Conservation (phyloP, 164 flowering plant species). For the grape (Vitis vinifera) region ASM3070453v1 NC_081813.1:1454001-1454500, state of each 20-base stretch:
- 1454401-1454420: slow-evolving; percentile 49
- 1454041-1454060: slow-evolving; percentile 30
- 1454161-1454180: slow-evolving; percentile 66
- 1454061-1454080: slow-evolving; percentile 38
- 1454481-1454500: slow-evolving; percentile 47
- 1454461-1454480: slow-evolving; percentile 41
- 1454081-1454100: slow-evolving; percentile 75
- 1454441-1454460: slow-evolving; percentile 52
- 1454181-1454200: slow-evolving; percentile 64
- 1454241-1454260: slow-evolving; percentile 67
- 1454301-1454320: background rate
- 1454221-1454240: slow-evolving; percentile 56
- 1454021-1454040: background rate
- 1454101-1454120: slow-evolving; percentile 41
- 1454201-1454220: slow-evolving; percentile 41
- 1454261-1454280: slow-evolving; percentile 55
- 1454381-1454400: slow-evolving; percentile 42
- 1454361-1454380: background rate
- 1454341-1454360: background rate
- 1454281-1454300: slow-evolving; percentile 36
- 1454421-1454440: slow-evolving; percentile 39
- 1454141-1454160: slow-evolving; percentile 62
- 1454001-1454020: no score
- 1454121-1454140: slow-evolving; percentile 34
- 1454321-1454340: background rate